These are phyloP conservation scores for Penicillium psychrofluorescens DNA, from an alignment of 495 filamentous ascomycete species.

Conservation along the genomic window DNA sequence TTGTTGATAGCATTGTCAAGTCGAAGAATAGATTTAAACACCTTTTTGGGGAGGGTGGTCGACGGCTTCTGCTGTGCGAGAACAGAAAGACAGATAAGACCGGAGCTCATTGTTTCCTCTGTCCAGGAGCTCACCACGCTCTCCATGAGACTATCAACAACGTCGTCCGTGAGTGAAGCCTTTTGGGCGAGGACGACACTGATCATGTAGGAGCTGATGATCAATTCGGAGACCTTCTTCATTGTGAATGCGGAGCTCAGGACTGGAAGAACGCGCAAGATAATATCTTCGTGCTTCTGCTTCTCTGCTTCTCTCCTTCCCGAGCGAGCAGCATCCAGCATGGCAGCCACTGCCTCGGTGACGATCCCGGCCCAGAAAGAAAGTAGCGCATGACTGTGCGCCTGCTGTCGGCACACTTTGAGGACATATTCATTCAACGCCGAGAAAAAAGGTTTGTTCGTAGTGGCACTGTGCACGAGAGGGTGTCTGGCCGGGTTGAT, in stretches of 20 bases:
- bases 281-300: constrained; percentile 69
- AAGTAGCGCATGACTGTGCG: constrained; percentile 67
- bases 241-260: constrained; percentile 69
- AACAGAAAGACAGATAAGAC: constrained; percentile 73
- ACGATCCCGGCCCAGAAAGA: constrained; percentile 83
- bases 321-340: constrained; percentile 67
- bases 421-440: constrained; percentile 69
- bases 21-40: constrained; percentile 62
- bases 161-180: constrained; percentile 62
- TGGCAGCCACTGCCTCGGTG: constrained; percentile 72
- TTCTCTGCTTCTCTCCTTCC: constrained; percentile 60
- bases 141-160: constrained; percentile 77
- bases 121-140: constrained; percentile 71
- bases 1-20: constrained; percentile 49
- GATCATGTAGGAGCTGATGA: constrained; percentile 85
- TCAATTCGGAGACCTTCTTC: constrained; percentile 64
- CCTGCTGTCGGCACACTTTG: constrained; percentile 54
- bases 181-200: constrained; percentile 78
- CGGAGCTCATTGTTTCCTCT: constrained; percentile 58
- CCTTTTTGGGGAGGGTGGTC: constrained; percentile 49
- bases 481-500: constrained; percentile 68
- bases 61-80: constrained; percentile 67
- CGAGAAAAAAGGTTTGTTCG: constrained; percentile 61
- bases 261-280: constrained; percentile 66
- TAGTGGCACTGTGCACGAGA: constrained; percentile 70